Base-by-base conservation (phyloP, 371 early-diverging fungal genomes). In the Gilbertella persicaria region DNA sequence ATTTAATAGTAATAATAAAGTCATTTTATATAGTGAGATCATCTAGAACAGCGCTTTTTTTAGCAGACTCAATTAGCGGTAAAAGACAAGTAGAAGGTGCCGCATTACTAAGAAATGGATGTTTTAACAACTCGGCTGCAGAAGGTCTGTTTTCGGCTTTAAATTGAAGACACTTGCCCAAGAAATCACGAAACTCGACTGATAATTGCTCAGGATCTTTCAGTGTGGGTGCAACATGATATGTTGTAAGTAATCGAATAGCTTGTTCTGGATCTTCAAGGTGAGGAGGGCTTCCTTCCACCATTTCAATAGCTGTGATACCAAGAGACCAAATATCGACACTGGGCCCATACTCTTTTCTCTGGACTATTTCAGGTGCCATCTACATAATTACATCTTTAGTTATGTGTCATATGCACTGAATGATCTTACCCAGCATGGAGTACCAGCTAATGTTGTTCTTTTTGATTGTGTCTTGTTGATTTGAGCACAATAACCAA, bases 271-370 rank as follows among this genome's bases (percentile, higher is more conserved):
- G 90, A 66, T 93, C 90, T 50, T 94, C 90, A 49, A 95, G 69
- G 69, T 96, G 95, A 42, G 99, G 99, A 16, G 96, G 96, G 68
- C 90, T 93, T 45, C 92, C 91, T 66, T 96, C 95, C 33, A 95
- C 80, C 93, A 98, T 93, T 78, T 98, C 97, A 60, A 96, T 96
- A 1, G 94, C 91, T 80, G 92, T 91, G 51, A 95, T 93, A 41
- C 94, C 92, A 50, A 91, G 65, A 2, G 93, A 91, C 96, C 96
- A 95, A 53, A 93, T 85, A 69, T 95, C 96, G 23, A 91, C 89
- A 61, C 83, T 87, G 37, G 79, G 73, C 0, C 88, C 91, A 63
- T 95, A 96, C 43, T 89, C 86, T 67, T 90, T 87, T 49, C 87
- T 86, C 67, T 75, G 86, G 51, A 95, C 91, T 2, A 94, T 84